A percentile compares a stretch with the other conserved stretches of the same genome.
Conservation (phyloP, 176 grass and related monocot species). For the Aegilops umbellulata region DNA sequence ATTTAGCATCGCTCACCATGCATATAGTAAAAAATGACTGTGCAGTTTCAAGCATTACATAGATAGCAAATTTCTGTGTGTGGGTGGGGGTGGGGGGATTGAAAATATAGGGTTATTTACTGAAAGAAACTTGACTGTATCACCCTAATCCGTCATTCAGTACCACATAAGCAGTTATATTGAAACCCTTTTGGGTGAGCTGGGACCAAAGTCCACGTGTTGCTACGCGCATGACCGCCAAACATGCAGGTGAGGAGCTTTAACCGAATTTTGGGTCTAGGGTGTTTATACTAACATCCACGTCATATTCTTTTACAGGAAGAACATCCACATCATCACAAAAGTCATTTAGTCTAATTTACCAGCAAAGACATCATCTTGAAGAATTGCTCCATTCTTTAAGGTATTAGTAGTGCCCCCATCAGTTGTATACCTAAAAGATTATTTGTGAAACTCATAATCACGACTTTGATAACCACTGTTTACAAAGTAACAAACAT, state of each 20-base stretch:
- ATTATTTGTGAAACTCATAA: constrained; percentile 31
- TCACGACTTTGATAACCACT: not conserved
- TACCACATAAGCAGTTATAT: not conserved
- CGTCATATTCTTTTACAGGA: not conserved
- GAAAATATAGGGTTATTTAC: not conserved
- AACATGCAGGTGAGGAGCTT: not conserved
- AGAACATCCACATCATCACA: not conserved
- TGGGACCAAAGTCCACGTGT: not conserved
- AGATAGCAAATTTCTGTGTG: not conserved
- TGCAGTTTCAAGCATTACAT: not conserved
- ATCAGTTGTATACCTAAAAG: constrained; percentile 94
- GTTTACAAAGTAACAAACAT: not conserved
- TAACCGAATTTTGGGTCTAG: not conserved
- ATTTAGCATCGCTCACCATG: not conserved
- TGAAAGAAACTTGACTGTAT: constrained; percentile 14
- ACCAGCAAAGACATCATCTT: constrained; percentile 88
- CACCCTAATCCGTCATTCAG: not conserved
- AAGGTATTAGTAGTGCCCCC: constrained; percentile 55
- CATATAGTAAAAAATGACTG: not conserved
- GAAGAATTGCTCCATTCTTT: constrained; percentile 72
- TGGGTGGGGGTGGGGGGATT: not conserved
- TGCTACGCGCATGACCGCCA: not conserved
- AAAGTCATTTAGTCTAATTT: constrained; percentile 14
- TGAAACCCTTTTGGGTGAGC: not conserved
- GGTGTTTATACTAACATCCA: not conserved